Conservation (phyloP, 2,329 filamentous ascomycete species). For the Bretziella fagacearum region DNA sequence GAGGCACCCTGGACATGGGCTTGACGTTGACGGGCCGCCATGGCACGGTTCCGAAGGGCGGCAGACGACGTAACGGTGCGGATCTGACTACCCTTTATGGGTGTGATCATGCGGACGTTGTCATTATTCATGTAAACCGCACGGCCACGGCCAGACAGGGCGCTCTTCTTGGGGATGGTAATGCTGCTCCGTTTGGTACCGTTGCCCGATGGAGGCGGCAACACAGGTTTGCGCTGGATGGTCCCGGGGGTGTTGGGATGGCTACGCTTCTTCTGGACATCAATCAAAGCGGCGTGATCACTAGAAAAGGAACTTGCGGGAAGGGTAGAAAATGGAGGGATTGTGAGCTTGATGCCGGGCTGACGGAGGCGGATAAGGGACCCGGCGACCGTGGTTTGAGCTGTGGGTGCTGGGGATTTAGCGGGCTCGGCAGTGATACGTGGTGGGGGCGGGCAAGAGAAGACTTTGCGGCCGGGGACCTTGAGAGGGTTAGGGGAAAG, state of each 20-base stretch:
- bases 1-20: not conserved
- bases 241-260: not conserved
- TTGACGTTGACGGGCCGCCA: conserved; percentile 2
- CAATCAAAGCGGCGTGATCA: not conserved
- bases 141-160: not conserved
- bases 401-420: not conserved
- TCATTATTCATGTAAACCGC: conserved; percentile 3
- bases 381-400: not conserved
- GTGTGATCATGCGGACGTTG: conserved; percentile 11
- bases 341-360: not conserved
- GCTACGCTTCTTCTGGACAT: not conserved
- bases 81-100: conserved; percentile 5
- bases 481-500: not conserved
- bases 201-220: not conserved
- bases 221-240: not conserved
- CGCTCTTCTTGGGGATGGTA: not conserved
- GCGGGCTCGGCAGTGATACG: not conserved
- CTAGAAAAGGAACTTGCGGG: too few relatives aligned
- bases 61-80: conserved; percentile 6
- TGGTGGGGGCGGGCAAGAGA: conserved; percentile 11
- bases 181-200: not conserved
- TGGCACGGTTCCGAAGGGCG: not conserved
- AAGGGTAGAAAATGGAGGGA: conserved; percentile 3
- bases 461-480: conserved; percentile 3
- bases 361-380: conserved; percentile 8